A percentile compares a stretch with the other conserved stretches of the same genome.
phyloP scores from a whole-genome alignment of 257 asterid genomes.

The Cynanchum wilfordii region DNA sequence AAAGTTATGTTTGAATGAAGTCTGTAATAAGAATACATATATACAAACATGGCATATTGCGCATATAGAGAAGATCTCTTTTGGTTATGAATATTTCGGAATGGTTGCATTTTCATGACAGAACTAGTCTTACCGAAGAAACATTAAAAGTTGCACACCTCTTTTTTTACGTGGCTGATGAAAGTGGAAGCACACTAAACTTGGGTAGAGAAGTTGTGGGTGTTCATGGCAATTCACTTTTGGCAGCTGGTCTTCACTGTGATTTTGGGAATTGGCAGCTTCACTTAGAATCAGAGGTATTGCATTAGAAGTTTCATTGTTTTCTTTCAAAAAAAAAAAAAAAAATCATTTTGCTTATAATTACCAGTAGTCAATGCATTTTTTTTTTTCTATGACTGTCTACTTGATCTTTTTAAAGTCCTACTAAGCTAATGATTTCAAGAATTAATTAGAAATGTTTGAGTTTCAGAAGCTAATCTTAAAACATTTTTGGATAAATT shows the following conservation, averaged over 20 bases:
- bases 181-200: constrained; percentile 58
- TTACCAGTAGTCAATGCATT: background rate
- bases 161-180: constrained; percentile 96
- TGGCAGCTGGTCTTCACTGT: constrained; percentile 64
- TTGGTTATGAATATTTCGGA: background rate
- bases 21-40: background rate
- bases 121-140: constrained; percentile 43
- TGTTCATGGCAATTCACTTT: constrained; percentile 38
- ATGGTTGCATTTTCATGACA: constrained; percentile 17
- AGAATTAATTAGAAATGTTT: background rate
- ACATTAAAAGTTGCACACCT: constrained; percentile 52
- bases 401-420: background rate
- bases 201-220: constrained; percentile 49
- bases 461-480: background rate
- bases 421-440: background rate
- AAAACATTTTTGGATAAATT: background rate
- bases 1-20: background rate
- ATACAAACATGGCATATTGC: background rate
- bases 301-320: background rate
- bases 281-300: constrained; percentile 76
- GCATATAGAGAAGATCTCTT: background rate
- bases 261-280: constrained; percentile 91
- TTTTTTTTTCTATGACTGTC: background rate
- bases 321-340: background rate
- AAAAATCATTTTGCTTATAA: background rate